phyloP scores from a whole-genome alignment of 169 alveolate genomes.

The Cardiosporidium cionae region DNA sequence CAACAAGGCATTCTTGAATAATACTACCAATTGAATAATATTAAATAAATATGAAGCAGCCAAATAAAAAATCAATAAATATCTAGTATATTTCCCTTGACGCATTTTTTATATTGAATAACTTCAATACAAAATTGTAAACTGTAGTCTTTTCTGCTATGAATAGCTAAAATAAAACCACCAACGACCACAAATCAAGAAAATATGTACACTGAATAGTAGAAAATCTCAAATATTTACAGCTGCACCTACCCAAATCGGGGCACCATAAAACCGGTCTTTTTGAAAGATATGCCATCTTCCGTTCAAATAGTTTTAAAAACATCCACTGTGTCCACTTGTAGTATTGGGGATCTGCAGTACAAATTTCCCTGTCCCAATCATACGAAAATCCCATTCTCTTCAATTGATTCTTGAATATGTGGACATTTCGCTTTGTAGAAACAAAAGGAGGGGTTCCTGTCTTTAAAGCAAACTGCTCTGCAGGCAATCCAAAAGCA shows the following conservation, averaged over 20 bases:
- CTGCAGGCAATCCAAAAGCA: constrained; percentile 86
- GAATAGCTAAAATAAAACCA: too few relatives aligned
- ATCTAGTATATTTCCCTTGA: too few relatives aligned
- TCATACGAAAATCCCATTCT: constrained; percentile 74
- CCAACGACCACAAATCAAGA: too few relatives aligned
- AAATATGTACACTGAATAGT: too few relatives aligned
- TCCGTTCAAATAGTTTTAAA: constrained; percentile 54
- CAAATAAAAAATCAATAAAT: too few relatives aligned
- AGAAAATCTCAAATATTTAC: too few relatives aligned
- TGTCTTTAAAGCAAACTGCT: constrained; percentile 70
- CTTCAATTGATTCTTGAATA: constrained; percentile 66
- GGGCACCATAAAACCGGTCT: constrained; percentile 81
- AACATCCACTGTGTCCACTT: constrained; percentile 83
- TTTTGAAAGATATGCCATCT: constrained; percentile 64
- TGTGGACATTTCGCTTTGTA: constrained; percentile 55
- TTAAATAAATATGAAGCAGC: too few relatives aligned
- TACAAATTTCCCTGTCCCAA: constrained; percentile 76
- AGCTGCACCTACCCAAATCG: constrained; percentile 45
- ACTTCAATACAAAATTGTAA: too few relatives aligned
- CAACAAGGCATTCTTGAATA: too few relatives aligned
- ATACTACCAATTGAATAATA: too few relatives aligned
- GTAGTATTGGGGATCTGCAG: constrained; percentile 69
- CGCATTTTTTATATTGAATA: too few relatives aligned
- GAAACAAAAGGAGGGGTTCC: constrained; percentile 55
- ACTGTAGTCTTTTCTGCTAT: too few relatives aligned